Evolutionary conservation across 2,329 filamentous ascomycete species (phyloP).

Genomic region (Sordariomycetes sp.): DNA sequence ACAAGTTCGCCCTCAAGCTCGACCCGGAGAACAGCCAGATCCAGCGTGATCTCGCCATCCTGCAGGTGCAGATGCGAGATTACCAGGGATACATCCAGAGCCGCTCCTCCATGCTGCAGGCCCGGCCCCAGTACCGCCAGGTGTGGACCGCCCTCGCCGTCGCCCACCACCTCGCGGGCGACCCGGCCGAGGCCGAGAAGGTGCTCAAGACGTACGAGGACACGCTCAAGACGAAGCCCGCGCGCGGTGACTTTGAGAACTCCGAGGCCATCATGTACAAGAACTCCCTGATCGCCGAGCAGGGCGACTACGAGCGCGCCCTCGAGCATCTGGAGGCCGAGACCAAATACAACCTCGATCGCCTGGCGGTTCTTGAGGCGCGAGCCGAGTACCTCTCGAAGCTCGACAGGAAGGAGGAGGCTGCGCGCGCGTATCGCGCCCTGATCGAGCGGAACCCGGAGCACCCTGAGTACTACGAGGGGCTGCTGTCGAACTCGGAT

Average conservation of each 20-base stretch:
- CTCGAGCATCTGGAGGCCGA: constrained; percentile 75
- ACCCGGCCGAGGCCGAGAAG: constrained; percentile 77
- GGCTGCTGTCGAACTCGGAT: constrained; percentile 58
- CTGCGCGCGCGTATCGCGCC: constrained; percentile 67
- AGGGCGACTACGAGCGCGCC: constrained; percentile 71
- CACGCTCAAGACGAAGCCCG: constrained; percentile 73
- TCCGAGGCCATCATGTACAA: constrained; percentile 93
- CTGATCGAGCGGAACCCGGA: constrained; percentile 83
- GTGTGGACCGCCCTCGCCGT: constrained; percentile 98
- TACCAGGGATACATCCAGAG: constrained; percentile 90
- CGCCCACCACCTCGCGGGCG: constrained; percentile 82
- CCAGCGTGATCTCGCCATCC: constrained; percentile 80
- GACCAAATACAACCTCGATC: constrained; percentile 70
- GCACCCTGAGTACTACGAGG: constrained; percentile 75
- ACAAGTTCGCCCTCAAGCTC: constrained; percentile 86
- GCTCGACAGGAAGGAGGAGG: constrained; percentile 68
- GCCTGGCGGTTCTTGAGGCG: constrained; percentile 74
- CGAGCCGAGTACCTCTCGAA: constrained; percentile 75
- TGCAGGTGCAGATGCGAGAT: constrained; percentile 95
- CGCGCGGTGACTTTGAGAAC: constrained; percentile 76
- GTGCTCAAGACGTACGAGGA: constrained; percentile 88
- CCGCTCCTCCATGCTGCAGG: constrained; percentile 76
- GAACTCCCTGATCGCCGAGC: constrained; percentile 86
- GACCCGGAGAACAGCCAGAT: constrained; percentile 95
- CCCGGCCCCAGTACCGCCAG: constrained; percentile 69